phyloP scores from a whole-genome alignment of 306 rosid species.

The Cicer pinnatifidum region DNA sequence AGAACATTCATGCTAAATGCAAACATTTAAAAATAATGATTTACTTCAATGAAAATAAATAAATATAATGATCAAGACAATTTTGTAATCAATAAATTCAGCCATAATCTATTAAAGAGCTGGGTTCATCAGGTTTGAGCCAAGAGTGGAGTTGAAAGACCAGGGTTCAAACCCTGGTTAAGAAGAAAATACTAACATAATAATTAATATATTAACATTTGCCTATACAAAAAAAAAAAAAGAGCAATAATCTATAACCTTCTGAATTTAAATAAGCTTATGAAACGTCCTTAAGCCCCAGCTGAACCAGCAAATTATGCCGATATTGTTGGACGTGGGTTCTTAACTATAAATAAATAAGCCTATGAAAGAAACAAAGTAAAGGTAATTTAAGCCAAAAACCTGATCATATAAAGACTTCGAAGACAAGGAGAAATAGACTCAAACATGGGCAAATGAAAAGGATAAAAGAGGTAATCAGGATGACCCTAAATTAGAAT shows the following conservation, averaged over 20 bases:
- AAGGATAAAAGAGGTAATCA: neutral
- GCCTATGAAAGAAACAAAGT: neutral
- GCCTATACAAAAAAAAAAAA: too few relatives aligned
- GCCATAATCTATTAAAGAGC: too few relatives aligned
- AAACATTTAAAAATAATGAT: neutral
- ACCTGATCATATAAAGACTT: neutral
- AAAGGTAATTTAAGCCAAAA: neutral
- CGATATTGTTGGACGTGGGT: too few relatives aligned
- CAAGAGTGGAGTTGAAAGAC: too few relatives aligned
- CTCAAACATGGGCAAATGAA: neutral
- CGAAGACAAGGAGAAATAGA: neutral
- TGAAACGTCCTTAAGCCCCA: neutral
- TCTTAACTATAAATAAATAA: too few relatives aligned
- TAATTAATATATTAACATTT: too few relatives aligned
- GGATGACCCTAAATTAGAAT: neutral
- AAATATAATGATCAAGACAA: constrained; percentile 13
- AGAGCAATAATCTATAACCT: neutral
- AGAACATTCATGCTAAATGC: constrained; percentile 23
- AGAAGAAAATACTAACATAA: too few relatives aligned
- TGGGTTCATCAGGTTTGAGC: too few relatives aligned
- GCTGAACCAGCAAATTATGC: too few relatives aligned
- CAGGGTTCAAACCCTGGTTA: too few relatives aligned
- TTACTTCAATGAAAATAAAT: constrained; percentile 27
- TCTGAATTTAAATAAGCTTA: neutral
- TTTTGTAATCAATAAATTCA: neutral